phyloP scores from a whole-genome alignment of 306 rosid genomes.

The Sicyos baderoa region DNA sequence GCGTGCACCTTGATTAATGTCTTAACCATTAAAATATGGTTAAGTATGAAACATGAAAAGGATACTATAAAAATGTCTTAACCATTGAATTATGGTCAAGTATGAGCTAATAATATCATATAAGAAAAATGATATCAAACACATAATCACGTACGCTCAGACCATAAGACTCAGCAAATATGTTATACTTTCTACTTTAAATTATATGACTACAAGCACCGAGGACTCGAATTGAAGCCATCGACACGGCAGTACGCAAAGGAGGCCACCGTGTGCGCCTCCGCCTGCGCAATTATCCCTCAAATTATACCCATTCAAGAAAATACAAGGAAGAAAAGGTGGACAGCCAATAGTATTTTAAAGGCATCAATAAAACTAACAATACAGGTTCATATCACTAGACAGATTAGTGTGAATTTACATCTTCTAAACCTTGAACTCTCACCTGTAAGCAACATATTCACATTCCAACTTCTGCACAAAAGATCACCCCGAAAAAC shows the following conservation, averaged over 20 bases:
- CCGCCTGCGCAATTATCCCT: too few relatives aligned
- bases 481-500: not conserved
- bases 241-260: not conserved
- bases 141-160: too few relatives aligned
- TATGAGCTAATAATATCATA: not conserved
- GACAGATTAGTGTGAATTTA: too few relatives aligned
- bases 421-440: slow-evolving; percentile 2
- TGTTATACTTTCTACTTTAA: too few relatives aligned
- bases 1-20: too few relatives aligned
- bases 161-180: too few relatives aligned
- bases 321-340: not conserved
- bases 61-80: not conserved
- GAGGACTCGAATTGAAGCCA: too few relatives aligned
- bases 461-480: not conserved
- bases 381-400: not conserved
- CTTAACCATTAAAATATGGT: too few relatives aligned
- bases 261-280: too few relatives aligned
- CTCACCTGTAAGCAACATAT: not conserved
- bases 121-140: too few relatives aligned
- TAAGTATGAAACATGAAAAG: not conserved
- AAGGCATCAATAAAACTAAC: not conserved
- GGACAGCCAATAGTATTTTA: not conserved
- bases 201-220: too few relatives aligned
- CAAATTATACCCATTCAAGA: not conserved
- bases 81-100: not conserved